Conservation (phyloP, 345 rosid species). For the Eucalyptus coolabah region DNA sequence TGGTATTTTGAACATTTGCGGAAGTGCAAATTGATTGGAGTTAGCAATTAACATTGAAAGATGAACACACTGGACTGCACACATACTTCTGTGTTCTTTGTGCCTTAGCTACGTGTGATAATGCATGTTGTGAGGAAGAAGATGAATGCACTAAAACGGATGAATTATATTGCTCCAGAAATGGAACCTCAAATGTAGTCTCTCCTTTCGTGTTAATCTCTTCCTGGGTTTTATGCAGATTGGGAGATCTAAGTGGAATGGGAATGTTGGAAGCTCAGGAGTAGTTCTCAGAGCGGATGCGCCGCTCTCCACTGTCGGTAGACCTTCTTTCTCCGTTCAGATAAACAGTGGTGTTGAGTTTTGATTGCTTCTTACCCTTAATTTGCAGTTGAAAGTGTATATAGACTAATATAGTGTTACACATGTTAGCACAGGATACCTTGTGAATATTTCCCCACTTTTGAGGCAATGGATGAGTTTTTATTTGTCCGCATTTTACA, state of each 20-base stretch:
- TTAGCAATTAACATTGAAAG: not conserved
- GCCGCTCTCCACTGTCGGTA: conserved; percentile 46
- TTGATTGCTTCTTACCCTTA: conserved; percentile 14
- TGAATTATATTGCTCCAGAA: not conserved
- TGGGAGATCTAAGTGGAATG: conserved; percentile 96
- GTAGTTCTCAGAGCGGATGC: conserved; percentile 36
- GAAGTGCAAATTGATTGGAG: not conserved
- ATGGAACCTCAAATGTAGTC: not conserved
- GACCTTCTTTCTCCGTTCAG: conserved; percentile 70
- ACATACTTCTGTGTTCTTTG: not conserved
- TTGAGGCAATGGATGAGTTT: not conserved
- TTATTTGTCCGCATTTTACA: not conserved
- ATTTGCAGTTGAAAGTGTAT: conserved; percentile 12
- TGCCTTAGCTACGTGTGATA: not conserved
- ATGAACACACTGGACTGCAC: not conserved
- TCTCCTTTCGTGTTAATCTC: not conserved
- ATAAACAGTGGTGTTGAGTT: conserved; percentile 75
- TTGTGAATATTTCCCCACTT: not conserved
- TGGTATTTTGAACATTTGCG: not conserved
- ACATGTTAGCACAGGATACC: not conserved
- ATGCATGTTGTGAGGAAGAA: not conserved
- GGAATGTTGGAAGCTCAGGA: conserved; percentile 75
- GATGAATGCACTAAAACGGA: not conserved
- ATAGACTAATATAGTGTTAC: not conserved
- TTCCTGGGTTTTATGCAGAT: conserved; percentile 23